Conservation (phyloP, 2,329 filamentous ascomycete species). For the Pseudogymnoascus sp. region DNA sequence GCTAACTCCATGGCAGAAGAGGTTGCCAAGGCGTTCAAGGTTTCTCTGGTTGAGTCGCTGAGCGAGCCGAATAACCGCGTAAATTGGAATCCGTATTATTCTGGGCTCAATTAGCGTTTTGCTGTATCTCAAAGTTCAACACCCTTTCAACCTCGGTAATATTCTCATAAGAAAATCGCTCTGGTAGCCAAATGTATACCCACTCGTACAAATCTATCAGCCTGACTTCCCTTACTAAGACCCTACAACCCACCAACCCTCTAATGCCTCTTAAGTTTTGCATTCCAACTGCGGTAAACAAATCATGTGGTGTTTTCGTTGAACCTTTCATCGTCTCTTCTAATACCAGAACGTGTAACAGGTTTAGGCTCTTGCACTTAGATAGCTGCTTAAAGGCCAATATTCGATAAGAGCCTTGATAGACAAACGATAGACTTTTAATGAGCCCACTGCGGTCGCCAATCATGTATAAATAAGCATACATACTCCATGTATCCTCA, state of each 20-base stretch:
- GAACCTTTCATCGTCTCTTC: not conserved
- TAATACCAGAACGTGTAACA: not conserved
- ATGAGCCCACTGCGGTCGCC: not conserved
- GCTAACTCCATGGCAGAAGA: not conserved
- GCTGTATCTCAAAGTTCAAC: not conserved
- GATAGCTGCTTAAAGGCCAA: not conserved
- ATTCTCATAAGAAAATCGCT: not conserved
- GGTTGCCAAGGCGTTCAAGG: slow-evolving; percentile 3
- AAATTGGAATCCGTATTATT: not conserved
- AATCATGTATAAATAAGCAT: not conserved
- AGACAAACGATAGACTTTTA: not conserved
- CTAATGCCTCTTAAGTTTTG: not conserved
- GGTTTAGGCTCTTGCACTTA: not conserved
- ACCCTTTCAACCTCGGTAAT: not conserved
- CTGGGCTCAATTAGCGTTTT: not conserved
- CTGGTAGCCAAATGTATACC: not conserved
- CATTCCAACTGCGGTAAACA: not conserved
- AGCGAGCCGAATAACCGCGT: not conserved
- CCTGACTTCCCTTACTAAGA: not conserved
- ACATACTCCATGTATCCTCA: not conserved
- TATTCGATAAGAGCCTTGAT: not conserved
- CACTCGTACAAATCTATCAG: not conserved
- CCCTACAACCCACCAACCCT: not conserved
- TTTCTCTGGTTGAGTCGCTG: not conserved
- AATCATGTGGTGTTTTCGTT: not conserved